Evolutionary conservation across 495 filamentous ascomycete genomes (phyloP).

Genomic region (Chlorociboria aeruginascens): DNA sequence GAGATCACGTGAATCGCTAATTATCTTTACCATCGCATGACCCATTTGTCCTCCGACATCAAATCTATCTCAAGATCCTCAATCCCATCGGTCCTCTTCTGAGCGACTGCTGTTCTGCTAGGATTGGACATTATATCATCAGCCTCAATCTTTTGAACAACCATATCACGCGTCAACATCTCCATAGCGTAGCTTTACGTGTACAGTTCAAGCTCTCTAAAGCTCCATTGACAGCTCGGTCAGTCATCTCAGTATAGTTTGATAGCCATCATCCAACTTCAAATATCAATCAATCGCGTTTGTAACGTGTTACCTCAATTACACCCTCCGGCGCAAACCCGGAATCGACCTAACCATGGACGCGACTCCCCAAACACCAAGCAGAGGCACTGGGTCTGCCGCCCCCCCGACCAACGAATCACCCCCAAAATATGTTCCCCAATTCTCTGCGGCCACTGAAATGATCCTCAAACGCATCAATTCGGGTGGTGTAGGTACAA

Average conservation of each 20-base stretch:
- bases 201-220: background rate
- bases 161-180: background rate
- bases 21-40: background rate
- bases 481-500: slow-evolving; percentile 19
- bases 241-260: no score
- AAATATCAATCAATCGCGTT: background rate
- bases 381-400: no score
- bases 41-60: background rate
- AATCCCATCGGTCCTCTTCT: background rate
- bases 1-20: slow-evolving; percentile 5
- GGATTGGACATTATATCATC: background rate
- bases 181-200: no score
- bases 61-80: slow-evolving; percentile 2
- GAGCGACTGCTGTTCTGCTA: no score
- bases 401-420: slow-evolving; percentile 4
- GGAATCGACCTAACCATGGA: background rate
- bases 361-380: no score
- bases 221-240: background rate
- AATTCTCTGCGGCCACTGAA: slow-evolving; percentile 42
- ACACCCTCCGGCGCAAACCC: slow-evolving; percentile 12
- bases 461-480: slow-evolving; percentile 43
- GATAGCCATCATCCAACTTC: background rate
- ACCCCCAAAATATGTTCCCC: slow-evolving; percentile 25
- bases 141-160: slow-evolving; percentile 5
- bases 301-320: background rate